Evolutionary conservation across 768 basidiomycete species (phyloP), one percentile per base, ranked within the genome.

Genomic region (Neoboletus subvelutipes): DNA sequence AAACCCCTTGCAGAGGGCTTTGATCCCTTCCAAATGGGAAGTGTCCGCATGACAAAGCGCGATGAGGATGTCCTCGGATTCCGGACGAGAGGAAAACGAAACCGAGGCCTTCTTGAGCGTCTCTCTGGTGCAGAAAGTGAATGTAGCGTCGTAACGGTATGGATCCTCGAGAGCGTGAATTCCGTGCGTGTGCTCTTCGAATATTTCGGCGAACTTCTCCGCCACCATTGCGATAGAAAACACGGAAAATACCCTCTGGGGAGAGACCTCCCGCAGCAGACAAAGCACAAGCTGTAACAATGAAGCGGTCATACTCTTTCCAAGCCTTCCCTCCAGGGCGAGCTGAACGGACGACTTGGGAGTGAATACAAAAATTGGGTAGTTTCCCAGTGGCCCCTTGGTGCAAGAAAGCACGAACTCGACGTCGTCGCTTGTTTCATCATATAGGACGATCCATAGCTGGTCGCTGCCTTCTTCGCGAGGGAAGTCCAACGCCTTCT

Each of bases 281-380:
- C 68, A 72, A 1, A 61, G 48, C 3, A 78, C 81, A 9, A 88
- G 72, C 15, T 65, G 56, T 2, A 56, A 43, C 29, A 92, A 67
- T 12, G 80, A 76, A 6, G 73, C 74, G 2, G 63, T 54, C 15
- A 83, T 66, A 39, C 72, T 70, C 1, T n/a, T 63, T 43, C 46
- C 69, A 6, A 37, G 12, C 0, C 33, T 22, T 37, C 58, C 64
- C 9, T 61, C 59, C 42, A 41, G 50, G 5, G 50, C 60, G 31
- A 88, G 76, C 6, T 59, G 56, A 17, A 72, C 68, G 64, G 64
- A 75, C 0, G 74, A 78, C 57, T 76, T 76, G 34, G 75, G 74
- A 26, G 75, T 80, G 64, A 77, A 81, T 29, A 91, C 74, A 72
- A 91, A 91, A 9, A 87, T 62, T 3, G 90, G 90, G 60, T 90